Evolutionary conservation across 2,329 filamentous ascomycete species (phyloP).

Genomic region (Pseudogymnoascus sp.): DNA sequence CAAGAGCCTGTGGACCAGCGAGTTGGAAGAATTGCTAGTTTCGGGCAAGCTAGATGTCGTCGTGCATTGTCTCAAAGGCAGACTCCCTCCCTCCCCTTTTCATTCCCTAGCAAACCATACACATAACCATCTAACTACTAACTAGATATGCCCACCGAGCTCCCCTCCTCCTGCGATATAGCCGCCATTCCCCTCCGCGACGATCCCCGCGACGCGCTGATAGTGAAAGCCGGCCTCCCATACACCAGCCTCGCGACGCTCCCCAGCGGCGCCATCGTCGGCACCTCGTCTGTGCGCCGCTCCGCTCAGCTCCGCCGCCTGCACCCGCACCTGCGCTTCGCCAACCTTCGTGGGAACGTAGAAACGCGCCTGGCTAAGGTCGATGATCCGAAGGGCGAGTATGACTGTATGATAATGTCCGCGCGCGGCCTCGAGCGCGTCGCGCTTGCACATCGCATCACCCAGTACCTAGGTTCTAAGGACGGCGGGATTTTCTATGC

Average conservation of each 20-base stretch:
- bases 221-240: slow-evolving; percentile 33
- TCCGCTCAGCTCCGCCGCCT: slow-evolving; percentile 72
- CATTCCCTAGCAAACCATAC: not conserved
- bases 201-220: slow-evolving; percentile 62
- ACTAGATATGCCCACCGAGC: slow-evolving; percentile 74
- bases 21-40: slow-evolving; percentile 71
- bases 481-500: slow-evolving; percentile 73
- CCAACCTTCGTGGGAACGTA: slow-evolving; percentile 81
- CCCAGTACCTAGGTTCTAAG: slow-evolving; percentile 63
- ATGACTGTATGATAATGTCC: slow-evolving; percentile 73
- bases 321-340: slow-evolving; percentile 69
- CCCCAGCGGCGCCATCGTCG: slow-evolving; percentile 70
- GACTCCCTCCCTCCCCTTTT: not conserved
- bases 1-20: slow-evolving; percentile 88
- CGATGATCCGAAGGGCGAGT: slow-evolving; percentile 61
- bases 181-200: slow-evolving; percentile 70
- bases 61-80: slow-evolving; percentile 72
- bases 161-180: slow-evolving; percentile 65
- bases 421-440: slow-evolving; percentile 76
- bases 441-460: slow-evolving; percentile 62
- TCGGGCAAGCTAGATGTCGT: slow-evolving; percentile 67
- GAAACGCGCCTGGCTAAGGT: slow-evolving; percentile 77
- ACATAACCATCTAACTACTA: not conserved
- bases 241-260: slow-evolving; percentile 63
- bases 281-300: slow-evolving; percentile 78